Base-by-base conservation (phyloP, 306 rosid species). In the Glycyrrhiza uralensis region DNA sequence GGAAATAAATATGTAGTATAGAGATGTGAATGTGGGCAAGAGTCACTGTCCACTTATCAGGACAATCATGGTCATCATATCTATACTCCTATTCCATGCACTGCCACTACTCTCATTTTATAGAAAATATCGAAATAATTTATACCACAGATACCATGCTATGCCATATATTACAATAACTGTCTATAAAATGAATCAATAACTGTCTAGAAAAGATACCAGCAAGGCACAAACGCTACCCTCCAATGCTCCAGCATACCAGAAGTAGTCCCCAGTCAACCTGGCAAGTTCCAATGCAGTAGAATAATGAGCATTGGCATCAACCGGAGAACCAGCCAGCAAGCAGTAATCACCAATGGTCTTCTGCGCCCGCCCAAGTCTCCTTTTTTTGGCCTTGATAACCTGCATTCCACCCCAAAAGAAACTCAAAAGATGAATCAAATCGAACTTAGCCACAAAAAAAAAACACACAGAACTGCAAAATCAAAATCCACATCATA, bases 321-420 rank as follows among this genome's bases (percentile, higher is more conserved):
- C 99, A 64, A 94, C 97, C 0, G 99, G 99, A 15, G 99, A 89
- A 32, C 96, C 99, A 11, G 99, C 99, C 81, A 94, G 72, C 79
- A 94, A 80, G 77, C 99, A 94, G 69, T 94, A 94, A 77, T 91
- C 99, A 69, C 97, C 99, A 56, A 89, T 94, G 17, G 96, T 89
- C 96, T 94, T 94, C 81, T 94, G 99, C 0, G 96, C 96, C 54
- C 97, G 99, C 23, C 97, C 96, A 46, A 94, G 97, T 68, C 99
- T 91, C 81, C 99, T 79, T 56, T 91, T 94, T 79, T 94, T 94
- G 17, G 99, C 99, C 85, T 94, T 91, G 81, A 94, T 84, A 42
- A 94, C 97, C 99, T 94, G 84, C 79, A 68, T 57, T 66, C 30
- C 79, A 41, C 64, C 39, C 66, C n/a, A n/a, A 59, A 15, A 76